These are phyloP conservation scores for Mycosarcoma mackinlayi DNA, from an alignment of 1,284 basidiomycete species.

Conservation along the genomic window DNA sequence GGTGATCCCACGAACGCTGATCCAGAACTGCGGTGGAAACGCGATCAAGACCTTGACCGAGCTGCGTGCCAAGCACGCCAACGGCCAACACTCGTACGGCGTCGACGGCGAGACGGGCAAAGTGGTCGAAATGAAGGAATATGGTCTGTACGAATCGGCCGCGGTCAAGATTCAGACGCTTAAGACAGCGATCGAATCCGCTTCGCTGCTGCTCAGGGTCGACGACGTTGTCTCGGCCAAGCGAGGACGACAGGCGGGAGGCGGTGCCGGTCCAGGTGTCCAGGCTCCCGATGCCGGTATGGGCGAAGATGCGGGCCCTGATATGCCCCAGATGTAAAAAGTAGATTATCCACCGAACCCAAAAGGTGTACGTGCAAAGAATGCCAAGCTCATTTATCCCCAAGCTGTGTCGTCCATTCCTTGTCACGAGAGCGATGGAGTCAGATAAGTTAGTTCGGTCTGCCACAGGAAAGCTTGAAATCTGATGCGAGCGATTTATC, in stretches of 20 bases:
- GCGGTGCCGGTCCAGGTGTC: slow-evolving; percentile 36
- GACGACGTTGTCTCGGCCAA: slow-evolving; percentile 92
- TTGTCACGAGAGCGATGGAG: too few species aligned
- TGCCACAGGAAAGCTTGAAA: too few species aligned
- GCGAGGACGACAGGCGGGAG: slow-evolving; percentile 38
- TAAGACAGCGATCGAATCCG: slow-evolving; percentile 96
- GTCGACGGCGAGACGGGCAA: slow-evolving; percentile 95
- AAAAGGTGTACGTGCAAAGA: too few species aligned
- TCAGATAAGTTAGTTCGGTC: too few species aligned
- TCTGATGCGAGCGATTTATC: too few species aligned
- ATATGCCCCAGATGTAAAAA: slow-evolving; percentile 51
- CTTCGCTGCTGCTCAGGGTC: slow-evolving; percentile 89
- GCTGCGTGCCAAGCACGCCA: slow-evolving; percentile 88
- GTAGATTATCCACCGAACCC: too few species aligned
- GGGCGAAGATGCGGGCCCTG: slow-evolving; percentile 37
- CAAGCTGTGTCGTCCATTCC: too few species aligned
- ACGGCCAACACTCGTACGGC: slow-evolving; percentile 88
- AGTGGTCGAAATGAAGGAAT: slow-evolving; percentile 92
- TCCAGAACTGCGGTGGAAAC: slow-evolving; percentile 96
- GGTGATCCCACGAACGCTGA: slow-evolving; percentile 92
- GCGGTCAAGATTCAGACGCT: slow-evolving; percentile 97
- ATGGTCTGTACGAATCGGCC: slow-evolving; percentile 92
- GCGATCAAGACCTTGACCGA: slow-evolving; percentile 92
- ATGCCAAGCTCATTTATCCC: not conserved
- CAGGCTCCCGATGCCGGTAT: slow-evolving; percentile 46